Evolutionary conservation across 768 basidiomycete genomes (phyloP), one percentile per base, ranked within the genome.

Genomic region (Hydnomerulius pinastri): DNA sequence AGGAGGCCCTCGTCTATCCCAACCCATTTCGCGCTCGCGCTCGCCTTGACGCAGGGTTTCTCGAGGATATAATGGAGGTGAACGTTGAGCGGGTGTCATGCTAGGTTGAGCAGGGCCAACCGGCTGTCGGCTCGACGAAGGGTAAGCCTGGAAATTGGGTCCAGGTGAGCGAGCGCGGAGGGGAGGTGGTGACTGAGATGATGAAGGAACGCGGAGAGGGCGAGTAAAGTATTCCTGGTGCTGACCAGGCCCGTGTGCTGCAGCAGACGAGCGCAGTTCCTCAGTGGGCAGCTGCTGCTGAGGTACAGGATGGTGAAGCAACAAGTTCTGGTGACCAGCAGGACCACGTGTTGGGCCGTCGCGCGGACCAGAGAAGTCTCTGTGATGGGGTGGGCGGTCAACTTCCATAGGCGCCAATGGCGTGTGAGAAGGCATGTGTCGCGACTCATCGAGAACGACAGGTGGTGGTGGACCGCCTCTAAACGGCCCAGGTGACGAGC

Each of bases 391-490:
- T 23, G 80, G 80, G 6, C 82, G 76, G 46, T 87, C 85, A 7
- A 87, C 77, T 11, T 73, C 78, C 90, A 92, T 92, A 0, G 90
- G 89, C 5, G 89, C 90, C 20, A 92, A 74, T 2, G 80, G 85
- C 0, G 86, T 81, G 53, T 88, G 87, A 4, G 82, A 79, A 8
- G 80, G 79, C 0, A 74, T 63, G 46, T 88, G 87, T n/a, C 86
- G 79, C 7, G 74, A 74, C 58, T 92, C 90, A 53, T 91, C 89
- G 8, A 92, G 69, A 44, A 88, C 77, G 33, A 92, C 85, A 10
- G 90, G 90, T 6, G 90, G 90, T 0, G 90, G 90, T 3, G 88
- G 86, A 2, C 89, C 87, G 28, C 90, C 90, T 54, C 90, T 73
- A 74, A 91, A 92, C 11, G 90, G 90, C 15, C 81, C 80, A 0